These are phyloP conservation scores for Hanseniaspora pseudoguilliermondii DNA, from an alignment of 805 yeast genomes.

Conservation along the genomic window DNA sequence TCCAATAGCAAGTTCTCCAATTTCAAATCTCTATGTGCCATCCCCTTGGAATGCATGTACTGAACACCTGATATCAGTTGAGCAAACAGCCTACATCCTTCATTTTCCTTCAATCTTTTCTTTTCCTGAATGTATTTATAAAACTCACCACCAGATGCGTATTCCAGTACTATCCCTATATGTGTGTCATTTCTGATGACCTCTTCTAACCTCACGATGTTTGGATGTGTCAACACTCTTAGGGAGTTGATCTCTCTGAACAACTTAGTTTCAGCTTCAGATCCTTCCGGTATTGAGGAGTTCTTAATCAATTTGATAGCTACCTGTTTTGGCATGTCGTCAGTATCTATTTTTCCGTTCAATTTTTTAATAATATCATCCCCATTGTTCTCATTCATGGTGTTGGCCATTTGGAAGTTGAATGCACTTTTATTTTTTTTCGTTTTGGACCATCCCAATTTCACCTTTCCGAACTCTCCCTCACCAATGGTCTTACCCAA, in stretches of 20 bases:
- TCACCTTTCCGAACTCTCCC: conserved; percentile 97
- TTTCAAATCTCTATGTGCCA: conserved; percentile 79
- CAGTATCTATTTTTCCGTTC: conserved; percentile 6
- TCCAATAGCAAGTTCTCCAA: conserved; percentile 79
- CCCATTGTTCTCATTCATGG: background rate
- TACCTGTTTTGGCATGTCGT: conserved; percentile 52
- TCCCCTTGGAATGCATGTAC: conserved; percentile 85
- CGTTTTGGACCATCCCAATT: conserved; percentile 87
- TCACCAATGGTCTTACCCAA: conserved; percentile 92
- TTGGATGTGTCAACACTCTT: conserved; percentile 78
- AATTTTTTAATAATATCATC: background rate
- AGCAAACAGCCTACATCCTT: conserved; percentile 79
- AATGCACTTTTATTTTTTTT: conserved; percentile 7
- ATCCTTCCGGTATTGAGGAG: conserved; percentile 74
- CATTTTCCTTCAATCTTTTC: conserved; percentile 71
- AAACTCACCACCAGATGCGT: conserved; percentile 94
- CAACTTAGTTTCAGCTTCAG: conserved; percentile 77
- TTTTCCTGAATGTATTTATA: conserved; percentile 84
- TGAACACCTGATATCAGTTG: conserved; percentile 89
- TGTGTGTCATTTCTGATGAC: conserved; percentile 88
- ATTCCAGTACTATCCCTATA: conserved; percentile 90
- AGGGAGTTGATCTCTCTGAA: conserved; percentile 88
- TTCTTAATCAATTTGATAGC: conserved; percentile 87
- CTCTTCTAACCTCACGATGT: conserved; percentile 81
- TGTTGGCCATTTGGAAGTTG: background rate